Evolutionary conservation across 2,329 filamentous ascomycete species (phyloP).

Genomic region (Arachnopeziza araneosa): DNA sequence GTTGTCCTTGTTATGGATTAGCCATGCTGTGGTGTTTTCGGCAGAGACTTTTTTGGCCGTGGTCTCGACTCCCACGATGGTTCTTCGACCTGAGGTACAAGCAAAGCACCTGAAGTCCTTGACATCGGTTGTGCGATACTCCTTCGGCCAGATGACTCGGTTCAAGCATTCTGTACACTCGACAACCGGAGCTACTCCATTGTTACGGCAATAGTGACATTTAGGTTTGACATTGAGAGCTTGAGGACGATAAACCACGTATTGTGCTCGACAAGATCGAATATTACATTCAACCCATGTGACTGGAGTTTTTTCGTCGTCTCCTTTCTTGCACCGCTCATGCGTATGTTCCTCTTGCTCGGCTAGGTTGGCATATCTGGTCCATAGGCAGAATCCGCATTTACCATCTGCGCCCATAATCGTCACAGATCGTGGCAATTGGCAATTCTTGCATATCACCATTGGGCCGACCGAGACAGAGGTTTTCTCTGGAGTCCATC

Average conservation of each 20-base stretch:
- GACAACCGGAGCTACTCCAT: constrained; percentile 6
- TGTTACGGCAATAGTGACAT: constrained; percentile 15
- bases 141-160: constrained; percentile 11
- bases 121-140: constrained; percentile 9
- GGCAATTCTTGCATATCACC: constrained; percentile 11
- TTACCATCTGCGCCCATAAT: constrained; percentile 15
- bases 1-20: constrained; percentile 8
- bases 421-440: constrained; percentile 16
- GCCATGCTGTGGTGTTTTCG: constrained; percentile 13
- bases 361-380: constrained; percentile 1
- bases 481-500: constrained; percentile 18
- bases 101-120: constrained; percentile 13
- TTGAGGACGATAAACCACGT: constrained; percentile 14
- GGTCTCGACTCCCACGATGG: constrained; percentile 13
- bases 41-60: constrained; percentile 4
- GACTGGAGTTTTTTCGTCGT: constrained; percentile 8
- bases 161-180: constrained; percentile 15
- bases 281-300: constrained; percentile 18
- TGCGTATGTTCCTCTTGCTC: constrained; percentile 2
- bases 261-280: constrained; percentile 17
- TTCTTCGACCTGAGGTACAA: constrained; percentile 9
- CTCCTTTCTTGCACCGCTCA: constrained; percentile 1
- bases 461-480: constrained; percentile 12
- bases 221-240: constrained; percentile 16
- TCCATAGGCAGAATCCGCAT: constrained; percentile 14